Evolutionary conservation across 2,329 filamentous ascomycete species (phyloP), one percentile per base, ranked within the genome.

Genomic region (Leptographium wingfieldii): DNA sequence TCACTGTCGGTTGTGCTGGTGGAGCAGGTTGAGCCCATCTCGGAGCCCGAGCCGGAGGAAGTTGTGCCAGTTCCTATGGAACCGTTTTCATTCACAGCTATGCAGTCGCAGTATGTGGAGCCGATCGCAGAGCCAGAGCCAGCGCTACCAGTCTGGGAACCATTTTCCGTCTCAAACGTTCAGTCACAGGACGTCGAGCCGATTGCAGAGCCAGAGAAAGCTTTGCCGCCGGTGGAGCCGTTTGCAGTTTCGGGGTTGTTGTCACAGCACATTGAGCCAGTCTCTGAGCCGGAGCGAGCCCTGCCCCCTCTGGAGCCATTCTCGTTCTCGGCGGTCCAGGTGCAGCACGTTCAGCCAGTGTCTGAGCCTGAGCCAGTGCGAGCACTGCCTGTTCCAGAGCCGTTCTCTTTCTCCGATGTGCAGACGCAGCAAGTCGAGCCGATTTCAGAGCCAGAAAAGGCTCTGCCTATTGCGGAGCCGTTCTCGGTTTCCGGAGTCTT

Each of bases 1-100:
- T 58, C 63, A 52, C 67, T 80, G 43, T 80, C 79, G 1, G 65
- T 63, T 1, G 74, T 82, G 22, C 72, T 76, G 46, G 69, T 71
- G 2, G 73, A 80, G 62, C 60, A 66, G 10, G 59, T 70, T 11
- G 59, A 55, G 46, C 64, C 64, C 25, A 27, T 54, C 19, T 43
- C 40, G 19, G 40, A 43, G 40, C 40, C 40, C 19, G 40, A 19
- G 19, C 12, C 14, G 22, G 22, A 22, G 22, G 22, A 22, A 43
- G 12, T 19, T 27, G 11, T 31, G 22, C 22, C 22, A 16, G 33
- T 33, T 40, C 33, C 29, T 9, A 4, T 25, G 22, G 54, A 55
- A 35, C 54, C 54, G 54, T 38, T 55, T 16, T 40, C 35, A 4
- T 3, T 55, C 19, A 43, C 54, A 7, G 35, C 19, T 11, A 25